Percentiles rank a stretch among this genome's conserved stretches.
Conservation (phyloP, 768 basidiomycete species). For the Rossbeevera mucosa region DNA sequence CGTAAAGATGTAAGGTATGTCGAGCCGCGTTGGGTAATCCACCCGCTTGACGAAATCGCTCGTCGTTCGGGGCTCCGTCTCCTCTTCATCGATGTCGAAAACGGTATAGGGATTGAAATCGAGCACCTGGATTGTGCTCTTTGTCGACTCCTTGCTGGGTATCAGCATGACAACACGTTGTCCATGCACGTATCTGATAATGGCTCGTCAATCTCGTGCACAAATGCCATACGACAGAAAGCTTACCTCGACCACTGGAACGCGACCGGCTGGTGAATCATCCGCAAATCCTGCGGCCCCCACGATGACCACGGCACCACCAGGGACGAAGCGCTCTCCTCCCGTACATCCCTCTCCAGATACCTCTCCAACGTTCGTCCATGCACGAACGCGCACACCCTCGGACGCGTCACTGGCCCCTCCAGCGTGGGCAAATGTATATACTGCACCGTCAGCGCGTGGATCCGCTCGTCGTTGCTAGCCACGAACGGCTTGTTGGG, state of each 20-base stretch:
- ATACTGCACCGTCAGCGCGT: constrained; percentile 26
- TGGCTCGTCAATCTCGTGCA: background rate
- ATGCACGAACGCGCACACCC: constrained; percentile 30
- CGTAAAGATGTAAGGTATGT: constrained; percentile 20
- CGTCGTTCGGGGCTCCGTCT: background rate
- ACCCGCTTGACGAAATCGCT: background rate
- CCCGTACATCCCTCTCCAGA: constrained; percentile 3
- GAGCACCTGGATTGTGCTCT: constrained; percentile 20
- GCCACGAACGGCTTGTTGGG: constrained; percentile 24
- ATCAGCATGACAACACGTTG: constrained; percentile 33
- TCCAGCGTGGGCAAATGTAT: background rate
- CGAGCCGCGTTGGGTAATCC: constrained; percentile 8
- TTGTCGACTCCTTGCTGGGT: constrained; percentile 2
- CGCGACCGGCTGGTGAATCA: constrained; percentile 22
- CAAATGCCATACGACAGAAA: background rate
- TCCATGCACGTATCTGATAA: constrained; percentile 40
- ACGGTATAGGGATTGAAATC: constrained; percentile 29
- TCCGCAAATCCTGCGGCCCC: constrained; percentile 35
- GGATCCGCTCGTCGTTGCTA: constrained; percentile 20
- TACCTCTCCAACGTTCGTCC: constrained; percentile 27
- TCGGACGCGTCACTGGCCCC: constrained; percentile 7
- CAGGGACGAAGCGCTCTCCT: background rate
- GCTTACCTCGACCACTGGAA: constrained; percentile 40
- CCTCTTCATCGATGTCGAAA: background rate
- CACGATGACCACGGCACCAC: constrained; percentile 35